Evolutionary conservation across 2,329 filamentous ascomycete species (phyloP).

Genomic region (Pseudogymnoascus sp.): DNA sequence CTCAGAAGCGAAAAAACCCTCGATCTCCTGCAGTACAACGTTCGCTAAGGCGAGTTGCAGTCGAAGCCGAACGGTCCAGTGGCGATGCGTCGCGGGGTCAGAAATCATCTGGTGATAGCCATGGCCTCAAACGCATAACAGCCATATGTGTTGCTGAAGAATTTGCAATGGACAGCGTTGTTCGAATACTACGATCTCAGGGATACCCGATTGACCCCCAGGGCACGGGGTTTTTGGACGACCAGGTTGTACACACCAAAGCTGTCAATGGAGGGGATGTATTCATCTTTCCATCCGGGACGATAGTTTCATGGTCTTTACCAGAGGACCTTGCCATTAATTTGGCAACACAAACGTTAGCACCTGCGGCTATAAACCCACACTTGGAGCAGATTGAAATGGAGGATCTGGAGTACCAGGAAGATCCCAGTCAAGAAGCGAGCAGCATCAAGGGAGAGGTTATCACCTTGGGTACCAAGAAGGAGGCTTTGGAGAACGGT

Average conservation of each 20-base stretch:
- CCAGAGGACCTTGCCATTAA: constrained; percentile 64
- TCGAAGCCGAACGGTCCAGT: constrained; percentile 65
- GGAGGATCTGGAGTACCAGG: constrained; percentile 81
- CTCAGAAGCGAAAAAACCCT: constrained; percentile 36
- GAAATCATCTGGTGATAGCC: constrained; percentile 24
- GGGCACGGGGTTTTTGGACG: constrained; percentile 49
- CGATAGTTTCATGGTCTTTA: constrained; percentile 85
- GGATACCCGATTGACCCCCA: constrained; percentile 57
- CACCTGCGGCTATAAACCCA: constrained; percentile 66
- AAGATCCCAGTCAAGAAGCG: constrained; percentile 63
- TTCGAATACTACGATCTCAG: constrained; percentile 48
- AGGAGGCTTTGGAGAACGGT: constrained; percentile 33
- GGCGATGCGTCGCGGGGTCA: constrained; percentile 28
- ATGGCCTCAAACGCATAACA: constrained; percentile 38
- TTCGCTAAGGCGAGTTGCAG: constrained; percentile 75
- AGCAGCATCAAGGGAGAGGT: constrained; percentile 80
- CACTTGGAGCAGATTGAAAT: constrained; percentile 68
- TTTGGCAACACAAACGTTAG: constrained; percentile 62
- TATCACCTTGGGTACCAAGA: constrained; percentile 76
- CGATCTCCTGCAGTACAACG: constrained; percentile 53
- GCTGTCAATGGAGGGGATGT: constrained; percentile 67
- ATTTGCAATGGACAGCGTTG: constrained; percentile 55
- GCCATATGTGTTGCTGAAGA: constrained; percentile 56
- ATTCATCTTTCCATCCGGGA: constrained; percentile 92
- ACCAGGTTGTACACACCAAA: constrained; percentile 56